Conservation (phyloP, 2,329 filamentous ascomycete species). For the Aschersonia sp. region DNA sequence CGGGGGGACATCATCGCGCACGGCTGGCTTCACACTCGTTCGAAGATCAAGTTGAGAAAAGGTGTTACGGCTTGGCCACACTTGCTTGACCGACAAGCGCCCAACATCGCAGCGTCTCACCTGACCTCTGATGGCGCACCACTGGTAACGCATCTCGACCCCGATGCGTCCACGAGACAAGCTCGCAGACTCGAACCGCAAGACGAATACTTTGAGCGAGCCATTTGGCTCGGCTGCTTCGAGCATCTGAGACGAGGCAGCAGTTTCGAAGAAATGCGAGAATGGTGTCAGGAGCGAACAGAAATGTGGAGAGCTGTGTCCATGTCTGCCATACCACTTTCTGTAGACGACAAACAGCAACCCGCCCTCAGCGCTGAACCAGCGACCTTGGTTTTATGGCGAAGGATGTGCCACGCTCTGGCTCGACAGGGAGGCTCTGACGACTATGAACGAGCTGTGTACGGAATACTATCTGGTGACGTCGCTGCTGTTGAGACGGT, state of each 20-base stretch:
- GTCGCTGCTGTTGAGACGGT: constrained; percentile 62
- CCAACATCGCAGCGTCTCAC: constrained; percentile 39
- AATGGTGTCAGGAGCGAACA: constrained; percentile 75
- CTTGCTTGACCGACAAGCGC: constrained; percentile 47
- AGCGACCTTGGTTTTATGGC: constrained; percentile 50
- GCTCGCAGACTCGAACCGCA: constrained; percentile 60
- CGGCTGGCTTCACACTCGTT: constrained; percentile 86
- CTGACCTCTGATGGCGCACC: constrained; percentile 45
- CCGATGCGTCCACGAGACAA: constrained; percentile 77
- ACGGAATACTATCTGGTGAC: constrained; percentile 80
- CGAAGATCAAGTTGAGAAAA: constrained; percentile 82
- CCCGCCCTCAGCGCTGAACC: constrained; percentile 16
- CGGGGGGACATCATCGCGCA: constrained; percentile 70
- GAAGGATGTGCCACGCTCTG: constrained; percentile 59
- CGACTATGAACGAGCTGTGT: constrained; percentile 77
- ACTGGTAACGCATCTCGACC: constrained; percentile 78
- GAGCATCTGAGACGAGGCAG: constrained; percentile 82
- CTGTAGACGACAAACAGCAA: constrained; percentile 27
- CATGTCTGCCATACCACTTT: constrained; percentile 57
- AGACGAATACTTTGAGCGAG: constrained; percentile 78
- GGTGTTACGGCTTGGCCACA: constrained; percentile 55
- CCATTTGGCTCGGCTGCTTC: constrained; percentile 89
- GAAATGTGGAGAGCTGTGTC: constrained; percentile 83
- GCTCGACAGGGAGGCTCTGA: constrained; percentile 57
- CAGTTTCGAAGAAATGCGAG: constrained; percentile 56